Evolutionary conservation across 257 asterid genomes (phyloP), one percentile per base, ranked within the genome.

Genomic region (Solanum virginianum): DNA sequence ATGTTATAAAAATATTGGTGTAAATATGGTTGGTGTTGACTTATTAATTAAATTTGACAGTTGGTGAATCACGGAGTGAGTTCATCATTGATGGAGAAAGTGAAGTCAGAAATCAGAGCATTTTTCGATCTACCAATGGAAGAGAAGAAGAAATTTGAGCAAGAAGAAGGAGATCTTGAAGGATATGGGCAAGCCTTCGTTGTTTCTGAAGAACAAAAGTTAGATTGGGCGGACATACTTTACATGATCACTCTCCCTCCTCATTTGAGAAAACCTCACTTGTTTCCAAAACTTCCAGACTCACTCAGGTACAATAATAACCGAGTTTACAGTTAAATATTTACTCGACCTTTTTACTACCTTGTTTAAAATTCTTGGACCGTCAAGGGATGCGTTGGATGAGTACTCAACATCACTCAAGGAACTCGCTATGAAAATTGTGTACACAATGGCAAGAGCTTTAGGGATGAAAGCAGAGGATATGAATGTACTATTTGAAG

Each of bases 131-230:
- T 91, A 53, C 91, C 91, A 41, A 51, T 89, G 5, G 93, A 92
- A 80, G 96, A 91, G 51, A 94, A 94, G 95, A 89, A 65, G 16
- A 89, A 63, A 43, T 91, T 82, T 18, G 16, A 70, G 8, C 93
- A 91, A 80, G 69, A 81, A 10, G 24, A 47, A 1, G 92, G 89
- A 2, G 91, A 88, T 4, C 39, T 36, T 0, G 39, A 94, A 65
- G 97, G 97, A 14, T 91, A 87, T 20, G 97, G 97, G 2, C 97
- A 94, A 39, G 89, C 88, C 80, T 89, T 92, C 20, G 95, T 93
- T 24, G 84, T 88, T 0, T 92, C 97, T 1, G 92, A 92, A 75
- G 91, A 92, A 24, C 95, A 92, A 72, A 94, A 91, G 86, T 95
- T 94, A 26, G 96, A 94, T 16, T 94, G 97, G 95, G 88, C 29